Percentiles rank a stretch among this genome's conserved stretches.
Conservation (phyloP, 73 alveolate species). For the Tetrahymena borealis region DNA sequence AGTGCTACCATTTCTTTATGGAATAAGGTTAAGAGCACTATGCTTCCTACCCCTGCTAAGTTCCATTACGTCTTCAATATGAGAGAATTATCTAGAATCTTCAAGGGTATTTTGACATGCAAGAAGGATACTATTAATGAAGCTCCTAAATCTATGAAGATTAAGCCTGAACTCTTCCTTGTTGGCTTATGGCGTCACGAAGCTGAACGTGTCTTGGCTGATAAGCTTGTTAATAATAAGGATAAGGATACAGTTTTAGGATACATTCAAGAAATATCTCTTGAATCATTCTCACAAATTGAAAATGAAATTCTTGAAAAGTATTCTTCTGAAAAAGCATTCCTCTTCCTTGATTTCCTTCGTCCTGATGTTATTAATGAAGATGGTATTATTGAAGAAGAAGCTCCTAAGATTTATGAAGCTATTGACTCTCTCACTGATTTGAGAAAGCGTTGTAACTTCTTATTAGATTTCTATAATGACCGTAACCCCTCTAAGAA, state of each 20-base stretch:
- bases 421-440: slow-evolving; percentile 88
- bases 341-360: slow-evolving; percentile 87
- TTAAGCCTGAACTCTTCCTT: slow-evolving; percentile 90
- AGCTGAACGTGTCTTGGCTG: slow-evolving; percentile 98
- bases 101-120: slow-evolving; percentile 92
- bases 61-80: slow-evolving; percentile 99
- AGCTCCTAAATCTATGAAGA: slow-evolving; percentile 74
- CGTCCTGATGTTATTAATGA: slow-evolving; percentile 85
- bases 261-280: slow-evolving; percentile 58
- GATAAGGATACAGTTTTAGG: slow-evolving; percentile 94
- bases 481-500: slow-evolving; percentile 91
- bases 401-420: slow-evolving; percentile 95
- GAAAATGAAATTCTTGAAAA: slow-evolving; percentile 41
- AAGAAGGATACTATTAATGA: slow-evolving; percentile 78
- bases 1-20: slow-evolving; percentile 89
- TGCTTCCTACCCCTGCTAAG: slow-evolving; percentile 99
- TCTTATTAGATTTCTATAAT: slow-evolving; percentile 78
- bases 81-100: slow-evolving; percentile 98
- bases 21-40: slow-evolving; percentile 91
- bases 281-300: slow-evolving; percentile 37
- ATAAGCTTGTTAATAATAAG: slow-evolving; percentile 91
- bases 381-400: slow-evolving; percentile 86
- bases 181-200: slow-evolving; percentile 99
- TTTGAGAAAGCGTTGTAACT: slow-evolving; percentile 77
- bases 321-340: slow-evolving; percentile 43